Conservation (phyloP, 139 green algal genomes). For the Pseudopediastrum boryanum region DNA sequence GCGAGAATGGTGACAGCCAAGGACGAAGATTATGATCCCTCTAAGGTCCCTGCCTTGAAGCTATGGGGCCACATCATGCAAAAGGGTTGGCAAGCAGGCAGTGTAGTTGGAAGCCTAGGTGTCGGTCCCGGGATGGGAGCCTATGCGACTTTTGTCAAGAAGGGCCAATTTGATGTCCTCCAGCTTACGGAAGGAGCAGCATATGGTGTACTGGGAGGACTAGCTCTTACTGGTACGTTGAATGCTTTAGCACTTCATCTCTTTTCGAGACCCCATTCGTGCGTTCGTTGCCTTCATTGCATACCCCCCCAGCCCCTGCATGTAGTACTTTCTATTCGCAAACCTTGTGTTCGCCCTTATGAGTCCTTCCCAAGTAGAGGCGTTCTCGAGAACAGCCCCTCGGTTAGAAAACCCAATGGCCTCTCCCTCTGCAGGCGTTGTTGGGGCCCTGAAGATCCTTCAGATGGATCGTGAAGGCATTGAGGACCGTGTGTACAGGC, state of each 20-base stretch:
- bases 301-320: no score
- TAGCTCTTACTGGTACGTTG: constrained; percentile 30
- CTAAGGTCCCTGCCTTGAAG: neutral
- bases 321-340: no score
- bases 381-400: no score
- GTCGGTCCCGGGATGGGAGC: constrained; percentile 13
- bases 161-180: neutral
- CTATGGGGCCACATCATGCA: constrained; percentile 22
- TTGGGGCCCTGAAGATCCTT: constrained; percentile 40
- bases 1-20: no score
- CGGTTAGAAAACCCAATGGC: no score
- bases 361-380: no score
- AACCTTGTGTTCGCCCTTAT: no score
- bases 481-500: constrained; percentile 61
- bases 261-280: no score
- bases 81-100: constrained; percentile 32
- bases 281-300: no score
- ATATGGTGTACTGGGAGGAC: neutral
- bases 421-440: constrained; percentile 18
- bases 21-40: neutral
- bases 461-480: constrained; percentile 54
- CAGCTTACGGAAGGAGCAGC: constrained; percentile 9
- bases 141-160: neutral
- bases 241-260: no score
- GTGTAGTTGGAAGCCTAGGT: constrained; percentile 9